A percentile compares a stretch with the other conserved stretches of the same genome.
Evolutionary conservation across 2,329 filamentous ascomycete species (phyloP).

Genomic region (Monilinia polystroma): DNA sequence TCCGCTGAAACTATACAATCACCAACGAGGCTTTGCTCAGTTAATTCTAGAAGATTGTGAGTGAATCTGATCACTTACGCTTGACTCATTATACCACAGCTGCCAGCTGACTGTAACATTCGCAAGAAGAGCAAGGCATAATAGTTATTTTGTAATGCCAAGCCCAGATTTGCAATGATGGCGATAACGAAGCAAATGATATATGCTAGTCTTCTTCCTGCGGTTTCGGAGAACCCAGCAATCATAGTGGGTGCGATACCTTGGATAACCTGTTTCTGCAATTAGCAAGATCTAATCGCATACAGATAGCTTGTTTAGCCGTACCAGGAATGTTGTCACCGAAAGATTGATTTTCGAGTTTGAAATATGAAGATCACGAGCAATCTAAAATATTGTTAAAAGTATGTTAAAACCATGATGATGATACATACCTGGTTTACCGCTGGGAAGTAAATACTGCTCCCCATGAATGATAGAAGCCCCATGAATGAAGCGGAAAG

Average conservation of each 20-base stretch:
- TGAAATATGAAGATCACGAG: conserved; percentile 48
- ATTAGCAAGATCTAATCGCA: too few species aligned
- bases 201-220: conserved; percentile 54
- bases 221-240: conserved; percentile 53
- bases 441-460: conserved; percentile 56
- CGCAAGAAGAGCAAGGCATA: conserved; percentile 52
- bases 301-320: conserved; percentile 4
- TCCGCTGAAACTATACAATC: conserved; percentile 63
- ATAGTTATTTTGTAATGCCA: conserved; percentile 50
- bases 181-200: conserved; percentile 53
- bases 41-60: conserved; percentile 55
- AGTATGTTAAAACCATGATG: too few species aligned
- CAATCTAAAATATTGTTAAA: conserved; percentile 37
- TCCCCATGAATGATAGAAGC: conserved; percentile 46
- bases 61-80: conserved; percentile 55
- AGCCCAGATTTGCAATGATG: conserved; percentile 53
- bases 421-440: conserved; percentile 40
- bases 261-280: conserved; percentile 48
- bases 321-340: conserved; percentile 41
- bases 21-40: conserved; percentile 53
- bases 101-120: conserved; percentile 57
- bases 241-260: conserved; percentile 56
- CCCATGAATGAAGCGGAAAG: neutral
- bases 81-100: conserved; percentile 58
- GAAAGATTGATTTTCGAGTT: conserved; percentile 41